Evolutionary conservation across 495 filamentous ascomycete genomes (phyloP), one percentile per base, ranked within the genome.

Genomic region (Daldinia caldariorum): DNA sequence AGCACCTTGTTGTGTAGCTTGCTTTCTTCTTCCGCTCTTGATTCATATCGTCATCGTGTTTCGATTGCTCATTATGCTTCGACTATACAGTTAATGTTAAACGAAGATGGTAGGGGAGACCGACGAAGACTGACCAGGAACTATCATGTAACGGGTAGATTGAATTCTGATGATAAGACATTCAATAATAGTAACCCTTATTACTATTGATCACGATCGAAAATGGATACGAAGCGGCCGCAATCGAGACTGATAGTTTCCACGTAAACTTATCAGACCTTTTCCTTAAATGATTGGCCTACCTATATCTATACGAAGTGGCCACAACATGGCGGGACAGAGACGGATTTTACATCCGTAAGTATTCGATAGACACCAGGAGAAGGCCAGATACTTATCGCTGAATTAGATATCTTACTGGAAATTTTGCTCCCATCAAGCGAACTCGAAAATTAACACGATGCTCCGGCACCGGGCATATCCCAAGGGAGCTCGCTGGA

Each of bases 391-490:
- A 13, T 37, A 37, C 63, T 63, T 39, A 71, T 34, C n/a, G 32
- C 22, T 26, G 14, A 50, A 41, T 57, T 35, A 77, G 72, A 58
- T 89, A 88, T 64, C 78, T 89, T 4, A 77, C 81, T 12, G 89
- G 89, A 13, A 91, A 91, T 69, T 91, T 90, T 67, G 88, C 88
- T 3, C 89, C 89, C 9, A 81, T 90, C 5, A 81, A 85, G 22
- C 79, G 67, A 53, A 84, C 78, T 2, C 75, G 79, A 32, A 72
- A 80, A 35, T 76, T 86, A 9, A 85, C 81, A 14, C 79, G 81
- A n/a, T 90, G 88, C 66, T 59, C 77, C 18, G 82, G 81, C 58
- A 76, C 79, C 4, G 88, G 89, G 9, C 68, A 57, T 6, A 87
- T 91, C 47, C 89, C 89, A 6, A 57, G 76, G 8, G 87, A 89